Conservation (phyloP, 192 early-diverging fungal species). For the Mortierella claussenii region DNA sequence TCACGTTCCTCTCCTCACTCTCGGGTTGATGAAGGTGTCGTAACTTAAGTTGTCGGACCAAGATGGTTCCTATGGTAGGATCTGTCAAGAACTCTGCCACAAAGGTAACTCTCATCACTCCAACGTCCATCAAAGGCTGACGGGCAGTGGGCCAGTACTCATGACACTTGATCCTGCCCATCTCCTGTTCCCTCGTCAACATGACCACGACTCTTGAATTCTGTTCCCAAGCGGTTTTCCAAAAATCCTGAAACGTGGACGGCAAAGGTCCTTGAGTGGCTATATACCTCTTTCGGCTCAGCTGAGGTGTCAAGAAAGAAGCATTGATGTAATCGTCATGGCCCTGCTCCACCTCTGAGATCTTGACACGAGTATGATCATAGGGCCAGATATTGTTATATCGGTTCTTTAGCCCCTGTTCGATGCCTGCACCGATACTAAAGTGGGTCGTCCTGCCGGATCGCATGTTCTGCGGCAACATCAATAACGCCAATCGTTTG, state of each 20-base stretch:
- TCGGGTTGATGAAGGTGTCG: slow-evolving; percentile 23
- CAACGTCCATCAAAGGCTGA: slow-evolving; percentile 57
- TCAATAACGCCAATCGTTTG: slow-evolving; percentile 74
- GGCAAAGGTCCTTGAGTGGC: slow-evolving; percentile 82
- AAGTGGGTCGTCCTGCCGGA: slow-evolving; percentile 64
- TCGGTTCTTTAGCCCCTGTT: slow-evolving; percentile 79
- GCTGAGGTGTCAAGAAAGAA: slow-evolving; percentile 47
- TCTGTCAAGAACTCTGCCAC: slow-evolving; percentile 63
- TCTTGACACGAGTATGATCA: slow-evolving; percentile 70
- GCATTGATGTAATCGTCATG: slow-evolving; percentile 58
- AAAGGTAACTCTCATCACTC: slow-evolving; percentile 61
- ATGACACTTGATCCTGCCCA: slow-evolving; percentile 84
- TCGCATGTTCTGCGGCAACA: slow-evolving; percentile 68
- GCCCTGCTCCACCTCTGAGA: slow-evolving; percentile 28
- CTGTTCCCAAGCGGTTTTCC: slow-evolving; percentile 97
- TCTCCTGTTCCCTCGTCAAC: slow-evolving; percentile 93
- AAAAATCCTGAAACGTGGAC: slow-evolving; percentile 90
- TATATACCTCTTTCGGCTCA: slow-evolving; percentile 58
- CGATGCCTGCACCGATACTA: slow-evolving; percentile 84
- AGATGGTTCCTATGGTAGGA: slow-evolving; percentile 61
- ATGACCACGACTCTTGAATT: slow-evolving; percentile 87
- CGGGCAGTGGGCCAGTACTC: slow-evolving; percentile 85
- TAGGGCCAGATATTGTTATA: slow-evolving; percentile 91
- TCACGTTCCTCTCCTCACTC: slow-evolving; percentile 57
- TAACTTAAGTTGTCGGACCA: slow-evolving; percentile 67